A percentile compares a stretch with the other conserved stretches of the same genome.
These are phyloP conservation scores for Takashimella tepidaria DNA, from an alignment of 1,284 basidiomycete genomes.

Conservation along the genomic window DNA sequence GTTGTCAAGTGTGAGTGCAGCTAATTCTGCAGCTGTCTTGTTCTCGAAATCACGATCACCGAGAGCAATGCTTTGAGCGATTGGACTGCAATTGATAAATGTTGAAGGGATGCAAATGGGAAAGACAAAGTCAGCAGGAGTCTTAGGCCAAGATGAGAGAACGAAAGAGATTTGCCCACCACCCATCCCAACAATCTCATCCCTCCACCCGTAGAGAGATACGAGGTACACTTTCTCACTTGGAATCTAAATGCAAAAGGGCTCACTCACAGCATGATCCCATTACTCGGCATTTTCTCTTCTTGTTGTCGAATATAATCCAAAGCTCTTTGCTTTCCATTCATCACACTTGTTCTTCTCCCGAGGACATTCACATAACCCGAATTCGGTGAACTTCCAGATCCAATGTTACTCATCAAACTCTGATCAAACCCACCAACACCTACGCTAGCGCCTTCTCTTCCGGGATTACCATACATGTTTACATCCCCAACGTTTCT, in stretches of 20 bases:
- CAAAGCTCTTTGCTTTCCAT: conserved; percentile 36
- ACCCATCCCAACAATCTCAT: too few species aligned
- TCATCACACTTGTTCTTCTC: conserved; percentile 1
- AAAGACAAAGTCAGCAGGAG: too few species aligned
- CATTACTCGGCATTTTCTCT: conserved; percentile 14
- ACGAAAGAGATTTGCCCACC: too few species aligned
- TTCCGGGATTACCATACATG: background rate
- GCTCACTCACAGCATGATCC: conserved; percentile 32
- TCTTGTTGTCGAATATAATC: conserved; percentile 29
- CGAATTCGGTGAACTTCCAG: conserved; percentile 1
- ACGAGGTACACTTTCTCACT: too few species aligned
- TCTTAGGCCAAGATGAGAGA: too few species aligned
- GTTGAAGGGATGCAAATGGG: too few species aligned
- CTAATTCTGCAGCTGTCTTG: conserved; percentile 24
- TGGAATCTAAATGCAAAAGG: background rate
- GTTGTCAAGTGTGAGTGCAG: conserved; percentile 16
- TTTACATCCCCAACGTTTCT: conserved; percentile 4
- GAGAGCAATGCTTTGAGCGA: conserved; percentile 28
- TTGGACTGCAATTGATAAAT: conserved; percentile 26
- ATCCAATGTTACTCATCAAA: too few species aligned
- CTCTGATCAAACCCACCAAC: too few species aligned
- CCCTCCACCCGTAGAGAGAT: too few species aligned
- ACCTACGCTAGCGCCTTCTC: too few species aligned
- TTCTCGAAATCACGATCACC: conserved; percentile 37
- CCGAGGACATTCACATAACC: background rate